Evolutionary conservation across 1,139 yeast species (phyloP), one percentile per base, ranked within the genome.

Genomic region (Suhomyces bribrorum): DNA sequence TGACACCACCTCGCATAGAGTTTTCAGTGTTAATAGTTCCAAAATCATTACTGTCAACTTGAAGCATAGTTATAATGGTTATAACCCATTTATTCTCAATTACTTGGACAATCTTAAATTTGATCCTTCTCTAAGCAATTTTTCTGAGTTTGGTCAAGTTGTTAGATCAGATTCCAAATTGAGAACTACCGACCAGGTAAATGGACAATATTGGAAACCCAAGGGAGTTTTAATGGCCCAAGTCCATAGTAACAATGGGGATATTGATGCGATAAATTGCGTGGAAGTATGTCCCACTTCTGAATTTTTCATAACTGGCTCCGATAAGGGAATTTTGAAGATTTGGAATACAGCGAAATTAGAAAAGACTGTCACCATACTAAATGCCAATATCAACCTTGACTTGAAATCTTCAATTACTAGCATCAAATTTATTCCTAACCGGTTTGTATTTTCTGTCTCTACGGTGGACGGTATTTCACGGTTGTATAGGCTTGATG

Each of bases 321-420:
- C 94, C 4, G 83, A 81, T 31, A 73, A 75, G 34, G 97, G 97
- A 0, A 52, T 64, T 2, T 53, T 92, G 31, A 83, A 79, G 46
- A 61, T 92, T 0, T 92, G 97, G 97, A 95, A 88, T 52, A 63
- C 82, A 1, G 56, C 66, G 11, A 77, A 81, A 41, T 62, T 90
- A 31, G 89, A 83, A 40, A 77, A 75, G 44, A 83, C 82, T 37
- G 80, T 82, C 2, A 72, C 81, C 3, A 79, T 83, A 31, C 71
- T 78, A 39, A 60, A 53, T 18, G 75, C 96, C 0, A 69, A 77
- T 6, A 50, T 78, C 5, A 62, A 75, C 2, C 53, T 75, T 1
- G 72, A 75, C 29, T 59, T 82, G 36, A 71, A 73, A 0, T 67
- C 80, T 0, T 43, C 77, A 0, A 69, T 84, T 8, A 67, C 71